phyloP scores from a whole-genome alignment of 2,329 filamentous ascomycete species.

The Clarireedia sp. region DNA sequence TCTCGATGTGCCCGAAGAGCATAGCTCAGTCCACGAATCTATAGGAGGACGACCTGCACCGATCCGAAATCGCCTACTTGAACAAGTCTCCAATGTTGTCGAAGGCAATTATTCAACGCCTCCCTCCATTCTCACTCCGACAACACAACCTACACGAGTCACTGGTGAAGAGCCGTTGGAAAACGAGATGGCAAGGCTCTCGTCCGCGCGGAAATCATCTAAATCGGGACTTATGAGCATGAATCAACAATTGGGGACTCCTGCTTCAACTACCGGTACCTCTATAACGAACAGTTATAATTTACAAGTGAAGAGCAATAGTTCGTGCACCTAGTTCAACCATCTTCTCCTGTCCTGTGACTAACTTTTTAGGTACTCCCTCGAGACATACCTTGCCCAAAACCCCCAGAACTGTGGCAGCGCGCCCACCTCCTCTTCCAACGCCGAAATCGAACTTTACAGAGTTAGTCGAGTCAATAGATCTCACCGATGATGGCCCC shows the following conservation, averaged over 20 bases:
- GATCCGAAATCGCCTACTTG: constrained; percentile 11
- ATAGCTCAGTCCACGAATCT: constrained; percentile 7
- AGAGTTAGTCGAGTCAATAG: constrained; percentile 25
- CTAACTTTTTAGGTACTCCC: constrained; percentile 19
- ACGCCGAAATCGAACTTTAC: constrained; percentile 24
- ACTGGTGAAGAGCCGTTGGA: constrained; percentile 9
- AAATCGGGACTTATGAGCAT: constrained; percentile 25
- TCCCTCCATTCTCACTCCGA: constrained; percentile 15
- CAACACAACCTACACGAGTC: constrained; percentile 11
- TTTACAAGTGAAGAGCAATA: constrained; percentile 17
- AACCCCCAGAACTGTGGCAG: constrained; percentile 9
- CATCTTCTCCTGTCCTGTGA: neutral
- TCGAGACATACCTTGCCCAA: constrained; percentile 11
- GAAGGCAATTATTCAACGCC: constrained; percentile 17
- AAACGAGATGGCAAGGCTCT: constrained; percentile 27
- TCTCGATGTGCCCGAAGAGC: constrained; percentile 10
- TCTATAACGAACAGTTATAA: constrained; percentile 21
- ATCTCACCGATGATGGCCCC: constrained; percentile 26
- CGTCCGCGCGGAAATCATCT: constrained; percentile 20
- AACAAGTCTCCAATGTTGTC: constrained; percentile 18
- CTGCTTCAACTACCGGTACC: constrained; percentile 23
- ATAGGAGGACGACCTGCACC: constrained; percentile 8
- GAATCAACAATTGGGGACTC: constrained; percentile 26
- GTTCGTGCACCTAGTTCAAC: constrained; percentile 8
- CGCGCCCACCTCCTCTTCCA: constrained; percentile 26